Base-by-base conservation (phyloP, 306 rosid species). In the Medicago truncatula region DNA sequence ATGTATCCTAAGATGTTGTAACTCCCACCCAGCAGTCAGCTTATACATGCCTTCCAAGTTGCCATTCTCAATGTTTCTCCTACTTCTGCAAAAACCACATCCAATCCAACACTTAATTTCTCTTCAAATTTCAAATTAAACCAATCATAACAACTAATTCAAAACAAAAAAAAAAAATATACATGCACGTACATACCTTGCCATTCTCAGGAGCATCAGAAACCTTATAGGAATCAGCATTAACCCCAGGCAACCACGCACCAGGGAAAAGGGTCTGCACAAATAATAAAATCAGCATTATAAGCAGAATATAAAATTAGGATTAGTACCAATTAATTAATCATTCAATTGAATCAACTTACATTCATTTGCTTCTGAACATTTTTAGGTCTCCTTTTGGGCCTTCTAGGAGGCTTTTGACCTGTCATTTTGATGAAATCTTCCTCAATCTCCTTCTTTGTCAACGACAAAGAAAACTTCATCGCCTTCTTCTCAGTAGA, bases 391-490 rank as follows among this genome's bases (percentile, higher is more conserved):
- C 96, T 80, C 83, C 76, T 89, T 78, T 87, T 88, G 36, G 97
- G 99, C 72, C 96, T 81, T 53, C 97, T 87, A 10, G 89, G 92
- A 6, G 97, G 97, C 56, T 89, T 76, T 71, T 85, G 92, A 59
- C 91, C 92, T 71, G 88, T 1, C 61, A 95, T 20, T 67, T 18
- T 82, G 80, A 87, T 73, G 80, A 86, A 95, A 88, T 95, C 99
- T 13, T 90, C 97, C 12, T 90, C 99, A 80, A 95, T 79, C 88
- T 92, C 99, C 76, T 86, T 87, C 84, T 61, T 88, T 76, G 88
- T 12, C 12, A 94, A 84, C n/a, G 90, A 0, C 75, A 85, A 71
- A 25, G 87, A 81, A 76, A 94, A 90, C 20, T 88, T 90, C 73
- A 74, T 0, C 4, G 4, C 63, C 71, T 74, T 34, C 7, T 34